A percentile compares a stretch with the other conserved stretches of the same genome.
Conservation (phyloP, 78 protist genomes). For the Mantamonas sphyraenae region DNA sequence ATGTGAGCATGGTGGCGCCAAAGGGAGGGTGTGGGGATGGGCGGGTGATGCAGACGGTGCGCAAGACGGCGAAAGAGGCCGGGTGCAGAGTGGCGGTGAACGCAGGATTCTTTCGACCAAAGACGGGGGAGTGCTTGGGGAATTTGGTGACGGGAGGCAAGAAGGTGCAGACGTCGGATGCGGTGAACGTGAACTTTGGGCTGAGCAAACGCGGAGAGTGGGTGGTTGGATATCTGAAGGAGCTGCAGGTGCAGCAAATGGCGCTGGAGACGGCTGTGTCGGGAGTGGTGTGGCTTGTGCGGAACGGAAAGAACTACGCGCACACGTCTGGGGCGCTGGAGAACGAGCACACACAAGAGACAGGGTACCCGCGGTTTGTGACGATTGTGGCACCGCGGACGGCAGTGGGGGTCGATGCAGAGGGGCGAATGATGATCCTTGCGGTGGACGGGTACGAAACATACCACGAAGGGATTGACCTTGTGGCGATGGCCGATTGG, state of each 20-base stretch:
- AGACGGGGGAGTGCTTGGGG: constrained; percentile 13
- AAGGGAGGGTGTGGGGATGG: not conserved
- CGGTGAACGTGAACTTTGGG: constrained; percentile 16
- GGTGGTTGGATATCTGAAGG: constrained; percentile 12
- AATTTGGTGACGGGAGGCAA: not conserved
- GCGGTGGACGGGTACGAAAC: constrained; percentile 23
- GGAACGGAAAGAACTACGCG: constrained; percentile 2
- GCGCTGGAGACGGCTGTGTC: constrained; percentile 1
- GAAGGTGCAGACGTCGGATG: not conserved
- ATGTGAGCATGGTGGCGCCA: constrained; percentile 1
- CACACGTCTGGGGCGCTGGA: not conserved
- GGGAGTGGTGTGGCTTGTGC: constrained; percentile 23
- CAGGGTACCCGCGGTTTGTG: constrained; percentile 2
- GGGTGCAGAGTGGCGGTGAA: constrained; percentile 19
- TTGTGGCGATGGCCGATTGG: constrained; percentile 7
- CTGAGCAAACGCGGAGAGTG: not conserved
- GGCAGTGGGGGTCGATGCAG: constrained; percentile 16
- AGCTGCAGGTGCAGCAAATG: not conserved
- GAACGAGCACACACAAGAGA: not conserved
- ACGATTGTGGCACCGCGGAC: constrained; percentile 11
- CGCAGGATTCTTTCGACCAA: constrained; percentile 25
- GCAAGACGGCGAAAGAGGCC: no score
- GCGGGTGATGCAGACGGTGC: no score
- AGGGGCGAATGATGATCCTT: constrained; percentile 16
- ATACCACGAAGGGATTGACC: not conserved